Base-by-base conservation (phyloP, 495 filamentous ascomycete species). In the Tetracladium setigerum region DNA sequence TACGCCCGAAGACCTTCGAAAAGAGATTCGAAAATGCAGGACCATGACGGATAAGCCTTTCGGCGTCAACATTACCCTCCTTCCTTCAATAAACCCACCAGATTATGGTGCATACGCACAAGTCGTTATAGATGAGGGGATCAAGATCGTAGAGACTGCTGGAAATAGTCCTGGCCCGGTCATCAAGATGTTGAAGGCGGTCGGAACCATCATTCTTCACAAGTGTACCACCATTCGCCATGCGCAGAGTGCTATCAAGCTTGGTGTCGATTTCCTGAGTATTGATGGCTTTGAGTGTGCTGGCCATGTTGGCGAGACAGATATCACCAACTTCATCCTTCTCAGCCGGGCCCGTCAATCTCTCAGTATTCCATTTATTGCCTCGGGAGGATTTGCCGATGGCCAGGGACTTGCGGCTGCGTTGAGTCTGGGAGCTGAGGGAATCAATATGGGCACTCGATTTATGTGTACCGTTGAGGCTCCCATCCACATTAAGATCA, bases 271-370 rank as follows among this genome's bases (percentile, higher is more conserved):
- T 65, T 98, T 98, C 67, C 69, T 98, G 30, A 87, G 81, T 27
- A 97, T 98, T 56, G 92, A 98, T 58, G 92, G 92, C 16, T 97
- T 98, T 56, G 92, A 98, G 66, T 98, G 92, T 66, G 92, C 89
- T 17, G 92, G 92, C 44, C 94, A 91, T 63, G 90, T 98, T 41
- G 92, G 92, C 53, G 92, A 98, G 72, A 77, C 77, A 37, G 92
- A 98, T 59, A 95, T 98, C 66, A 95, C 92, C 53, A 98, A 98
- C 67, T 92, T 97, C 67, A 95, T 98, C 52, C 78, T 98, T 7
- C 74, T 97, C 36, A 82, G 78, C 63, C 76, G 87, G 36, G 92
- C 92, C 31, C 73, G 91, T 15, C 92, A 98, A 68, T 77, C 80
- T 1, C 77, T 98, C 37, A 77, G 76, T 22, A 79, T 89, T 24